phyloP scores from a whole-genome alignment of 257 asterid species.

The Apocynum venetum region DNA sequence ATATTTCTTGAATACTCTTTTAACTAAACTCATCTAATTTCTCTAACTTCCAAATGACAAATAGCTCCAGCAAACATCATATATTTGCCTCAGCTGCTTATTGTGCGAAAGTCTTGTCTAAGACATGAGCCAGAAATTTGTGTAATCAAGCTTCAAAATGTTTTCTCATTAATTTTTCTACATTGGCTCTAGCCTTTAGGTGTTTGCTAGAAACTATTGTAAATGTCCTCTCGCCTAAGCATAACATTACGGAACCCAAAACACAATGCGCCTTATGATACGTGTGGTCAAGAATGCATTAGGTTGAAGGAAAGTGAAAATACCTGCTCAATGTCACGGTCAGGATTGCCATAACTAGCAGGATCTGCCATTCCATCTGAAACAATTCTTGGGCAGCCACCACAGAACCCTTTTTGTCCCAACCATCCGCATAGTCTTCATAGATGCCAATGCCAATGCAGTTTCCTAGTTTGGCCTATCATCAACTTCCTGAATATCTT shows the following conservation, averaged over 20 bases:
- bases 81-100: not conserved
- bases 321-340: slow-evolving; percentile 84
- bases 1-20: not conserved
- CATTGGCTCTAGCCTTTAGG: not conserved
- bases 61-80: not conserved
- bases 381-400: slow-evolving; percentile 57
- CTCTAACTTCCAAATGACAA: not conserved
- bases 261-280: not conserved
- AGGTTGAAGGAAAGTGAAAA: not conserved
- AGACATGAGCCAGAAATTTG: not conserved
- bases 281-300: not conserved
- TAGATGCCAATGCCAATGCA: slow-evolving; percentile 42
- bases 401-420: slow-evolving; percentile 42
- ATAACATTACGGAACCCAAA: not conserved
- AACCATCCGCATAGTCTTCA: slow-evolving; percentile 63
- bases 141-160: not conserved
- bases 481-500: slow-evolving; percentile 40
- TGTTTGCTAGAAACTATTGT: not conserved
- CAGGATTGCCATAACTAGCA: slow-evolving; percentile 71
- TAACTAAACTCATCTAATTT: not conserved
- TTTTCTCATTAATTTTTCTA: not conserved
- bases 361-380: slow-evolving; percentile 99
- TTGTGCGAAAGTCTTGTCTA: not conserved
- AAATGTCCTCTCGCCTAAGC: not conserved
- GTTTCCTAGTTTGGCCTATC: slow-evolving; percentile 42